These are phyloP conservation scores for Sideroxylon spinosum DNA, from an alignment of 179 eudicot genomes.

Conservation along the genomic window DNA sequence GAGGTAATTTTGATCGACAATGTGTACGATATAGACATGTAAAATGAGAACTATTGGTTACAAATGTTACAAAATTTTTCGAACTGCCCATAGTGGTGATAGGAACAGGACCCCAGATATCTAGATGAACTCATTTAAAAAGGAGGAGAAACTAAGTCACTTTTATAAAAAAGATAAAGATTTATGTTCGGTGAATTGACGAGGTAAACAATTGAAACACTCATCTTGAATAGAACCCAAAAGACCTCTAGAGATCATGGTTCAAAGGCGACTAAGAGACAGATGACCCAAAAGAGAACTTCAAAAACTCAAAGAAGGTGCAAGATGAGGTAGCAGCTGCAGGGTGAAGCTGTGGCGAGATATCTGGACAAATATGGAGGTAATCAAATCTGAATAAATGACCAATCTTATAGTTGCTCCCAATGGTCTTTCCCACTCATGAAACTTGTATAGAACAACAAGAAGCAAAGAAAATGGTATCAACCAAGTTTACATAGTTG, in stretches of 20 bases:
- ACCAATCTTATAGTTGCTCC: too few species aligned
- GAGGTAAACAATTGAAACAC: not conserved
- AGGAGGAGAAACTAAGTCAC: not conserved
- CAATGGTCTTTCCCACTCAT: too few species aligned
- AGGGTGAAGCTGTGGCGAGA: too few species aligned
- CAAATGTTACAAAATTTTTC: not conserved
- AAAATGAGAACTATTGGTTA: not conserved
- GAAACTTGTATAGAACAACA: too few species aligned
- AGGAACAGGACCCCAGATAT: not conserved
- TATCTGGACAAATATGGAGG: too few species aligned
- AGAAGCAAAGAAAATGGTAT: too few species aligned
- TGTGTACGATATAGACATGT: not conserved
- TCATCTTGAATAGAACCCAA: not conserved
- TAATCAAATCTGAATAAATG: too few species aligned
- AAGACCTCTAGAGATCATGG: not conserved
- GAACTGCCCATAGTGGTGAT: not conserved
- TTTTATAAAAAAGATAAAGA: not conserved
- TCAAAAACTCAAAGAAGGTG: not conserved
- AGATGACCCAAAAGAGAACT: not conserved
- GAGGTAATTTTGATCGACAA: not conserved
- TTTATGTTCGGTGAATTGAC: too few species aligned
- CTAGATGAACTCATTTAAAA: conserved; percentile 4
- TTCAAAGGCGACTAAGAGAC: not conserved
- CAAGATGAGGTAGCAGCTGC: not conserved
- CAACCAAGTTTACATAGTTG: too few species aligned